Base-by-base conservation (phyloP, 106 monocot genomes). In the Apostasia ramifera region DNA sequence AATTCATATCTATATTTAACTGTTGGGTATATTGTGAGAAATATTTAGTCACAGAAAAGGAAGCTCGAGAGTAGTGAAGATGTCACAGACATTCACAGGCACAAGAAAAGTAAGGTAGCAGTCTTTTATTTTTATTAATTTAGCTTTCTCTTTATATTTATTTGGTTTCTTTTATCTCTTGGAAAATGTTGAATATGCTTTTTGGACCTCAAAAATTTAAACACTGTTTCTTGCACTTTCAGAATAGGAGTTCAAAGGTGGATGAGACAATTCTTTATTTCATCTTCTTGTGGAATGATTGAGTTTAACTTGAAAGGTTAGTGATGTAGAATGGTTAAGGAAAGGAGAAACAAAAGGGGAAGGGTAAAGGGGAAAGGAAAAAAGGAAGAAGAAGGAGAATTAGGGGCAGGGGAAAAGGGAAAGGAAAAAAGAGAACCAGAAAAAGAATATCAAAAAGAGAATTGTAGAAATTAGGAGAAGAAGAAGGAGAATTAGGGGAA, bases 31-130 rank as follows among this genome's bases (percentile, higher is more conserved):
- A 6, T 51, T 2, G 55, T 53, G 44, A 55, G 14, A 40, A 67
- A 55, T 71, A 15, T 74, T 57, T 40, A 37, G 13, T 15, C 37
- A 45, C 46, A 89, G 89, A 89, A 89, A 72, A 81, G 89, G 53
- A 89, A 85, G 72, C 85, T 82, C 63, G 85, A 83, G 39, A 75
- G 85, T 54, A 70, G 39, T 67, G 85, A 82, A 58, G 85, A 89
- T 70, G 59, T 61, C 45, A 45, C 69, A 1, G 89, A 85, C 44
- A 55, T 10, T 66, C 74, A 78, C 69, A 85, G 78, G 70, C 75
- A 83, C 76, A 90, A 90, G 78, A 90, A 83, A 73, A 83, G 70
- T 68, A 90, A 90, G 90, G 85, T 90, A 83, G 53, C 26, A 63
- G 49, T 66, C 12, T 10, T 1, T 58, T 44, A 47, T 57, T n/a